Evolutionary conservation across 331 rosid species (phyloP).

Genomic region (Arachis monticola): DNA sequence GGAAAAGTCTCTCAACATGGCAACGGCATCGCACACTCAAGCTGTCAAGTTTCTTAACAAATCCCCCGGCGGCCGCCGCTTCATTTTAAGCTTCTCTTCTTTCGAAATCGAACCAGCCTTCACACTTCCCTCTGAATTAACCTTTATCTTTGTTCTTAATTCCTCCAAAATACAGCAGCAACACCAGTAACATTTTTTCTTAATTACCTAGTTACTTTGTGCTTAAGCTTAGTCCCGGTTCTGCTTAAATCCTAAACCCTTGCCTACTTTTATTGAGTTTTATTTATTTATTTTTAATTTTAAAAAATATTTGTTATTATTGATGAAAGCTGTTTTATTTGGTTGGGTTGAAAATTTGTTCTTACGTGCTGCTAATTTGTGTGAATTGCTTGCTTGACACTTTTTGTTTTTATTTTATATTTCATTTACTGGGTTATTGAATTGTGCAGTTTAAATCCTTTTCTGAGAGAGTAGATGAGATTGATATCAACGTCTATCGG

Average conservation of each 20-base stretch:
- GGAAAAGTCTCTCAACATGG: conserved; percentile 47
- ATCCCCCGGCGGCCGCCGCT: conserved; percentile 73
- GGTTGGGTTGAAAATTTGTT: background rate
- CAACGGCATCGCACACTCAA: conserved; percentile 66
- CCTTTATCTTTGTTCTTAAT: background rate
- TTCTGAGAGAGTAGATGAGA: conserved; percentile 66
- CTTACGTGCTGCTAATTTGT: background rate
- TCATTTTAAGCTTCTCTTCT: conserved; percentile 53
- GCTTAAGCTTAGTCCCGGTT: background rate
- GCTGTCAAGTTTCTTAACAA: conserved; percentile 91
- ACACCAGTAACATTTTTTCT: too few species aligned
- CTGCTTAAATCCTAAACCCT: conserved; percentile 46
- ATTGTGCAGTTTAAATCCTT: conserved; percentile 68
- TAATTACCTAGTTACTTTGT: too few species aligned
- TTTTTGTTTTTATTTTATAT: background rate
- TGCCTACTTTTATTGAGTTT: background rate
- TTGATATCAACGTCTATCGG: conserved; percentile 72
- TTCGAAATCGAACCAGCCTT: background rate
- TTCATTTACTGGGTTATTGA: background rate
- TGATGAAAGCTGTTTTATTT: too few species aligned
- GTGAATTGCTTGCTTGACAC: background rate
- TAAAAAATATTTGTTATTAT: too few species aligned
- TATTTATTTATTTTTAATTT: too few species aligned
- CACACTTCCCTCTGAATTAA: background rate
- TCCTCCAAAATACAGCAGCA: too few species aligned